These are phyloP conservation scores for Thelonectria olida DNA, from an alignment of 2,329 filamentous ascomycete genomes.

Conservation along the genomic window DNA sequence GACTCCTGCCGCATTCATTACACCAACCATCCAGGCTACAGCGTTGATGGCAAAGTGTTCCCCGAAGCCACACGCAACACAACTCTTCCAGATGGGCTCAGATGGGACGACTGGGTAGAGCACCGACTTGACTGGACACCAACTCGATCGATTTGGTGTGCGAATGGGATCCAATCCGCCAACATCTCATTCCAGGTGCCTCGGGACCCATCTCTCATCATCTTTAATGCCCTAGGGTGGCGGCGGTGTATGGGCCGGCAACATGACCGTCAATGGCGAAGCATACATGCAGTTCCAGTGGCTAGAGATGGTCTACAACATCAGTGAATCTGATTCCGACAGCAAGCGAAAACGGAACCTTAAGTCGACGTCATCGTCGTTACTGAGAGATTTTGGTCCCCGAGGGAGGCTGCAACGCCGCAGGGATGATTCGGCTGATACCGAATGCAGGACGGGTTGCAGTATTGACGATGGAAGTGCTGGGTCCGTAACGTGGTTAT, in stretches of 20 bases:
- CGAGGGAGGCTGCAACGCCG: slow-evolving; percentile 46
- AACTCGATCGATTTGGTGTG: slow-evolving; percentile 63
- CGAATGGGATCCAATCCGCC: slow-evolving; percentile 60
- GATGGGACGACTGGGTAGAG: slow-evolving; percentile 65
- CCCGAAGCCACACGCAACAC: slow-evolving; percentile 57
- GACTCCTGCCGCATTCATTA: slow-evolving; percentile 58
- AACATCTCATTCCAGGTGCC: slow-evolving; percentile 66
- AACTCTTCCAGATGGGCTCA: slow-evolving; percentile 52
- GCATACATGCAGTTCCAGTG: slow-evolving; percentile 69
- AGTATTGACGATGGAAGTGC: slow-evolving; percentile 45
- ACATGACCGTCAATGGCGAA: slow-evolving; percentile 60
- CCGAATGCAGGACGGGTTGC: slow-evolving; percentile 42
- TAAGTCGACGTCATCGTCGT: background rate
- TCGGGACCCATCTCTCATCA: slow-evolving; percentile 58
- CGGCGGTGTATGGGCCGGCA: slow-evolving; percentile 67
- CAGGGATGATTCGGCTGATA: slow-evolving; percentile 29
- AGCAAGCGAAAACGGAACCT: slow-evolving; percentile 11
- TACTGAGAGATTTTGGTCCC: slow-evolving; percentile 26
- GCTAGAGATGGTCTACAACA: slow-evolving; percentile 69
- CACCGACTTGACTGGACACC: slow-evolving; percentile 70
- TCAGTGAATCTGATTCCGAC: slow-evolving; percentile 35
- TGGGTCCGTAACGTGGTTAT: slow-evolving; percentile 35
- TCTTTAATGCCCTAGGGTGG: slow-evolving; percentile 71
- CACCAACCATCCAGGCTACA: slow-evolving; percentile 68
- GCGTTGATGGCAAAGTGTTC: slow-evolving; percentile 53